Conservation (phyloP, 768 basidiomycete species). For the Tricholoma sp. region DNA sequence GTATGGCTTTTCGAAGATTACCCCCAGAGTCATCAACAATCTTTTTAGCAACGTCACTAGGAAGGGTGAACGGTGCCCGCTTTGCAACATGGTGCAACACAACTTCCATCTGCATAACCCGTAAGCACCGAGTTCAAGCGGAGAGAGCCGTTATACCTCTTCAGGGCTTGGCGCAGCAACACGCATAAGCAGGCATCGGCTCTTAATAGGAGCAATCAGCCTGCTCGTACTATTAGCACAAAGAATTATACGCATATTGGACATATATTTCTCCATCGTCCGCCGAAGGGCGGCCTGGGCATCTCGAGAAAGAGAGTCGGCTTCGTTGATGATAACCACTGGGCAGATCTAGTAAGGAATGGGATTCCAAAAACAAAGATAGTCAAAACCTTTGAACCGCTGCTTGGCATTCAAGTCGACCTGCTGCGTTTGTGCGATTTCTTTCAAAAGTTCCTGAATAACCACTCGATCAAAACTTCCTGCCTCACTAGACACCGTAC, state of each 20-base stretch:
- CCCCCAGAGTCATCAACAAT: constrained; percentile 81
- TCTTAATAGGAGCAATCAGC: constrained; percentile 95
- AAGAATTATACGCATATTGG: constrained; percentile 92
- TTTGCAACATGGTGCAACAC: constrained; percentile 79
- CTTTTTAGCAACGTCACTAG: constrained; percentile 64
- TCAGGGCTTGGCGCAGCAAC: constrained; percentile 80
- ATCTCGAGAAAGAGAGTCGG: constrained; percentile 90
- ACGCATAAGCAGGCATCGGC: constrained; percentile 88
- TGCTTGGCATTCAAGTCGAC: constrained; percentile 95
- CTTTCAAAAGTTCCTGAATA: constrained; percentile 95
- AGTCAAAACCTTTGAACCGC: constrained; percentile 80
- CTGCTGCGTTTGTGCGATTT: constrained; percentile 98
- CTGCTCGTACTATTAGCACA: constrained; percentile 94
- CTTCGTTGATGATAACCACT: constrained; percentile 99
- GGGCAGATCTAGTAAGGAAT: constrained; percentile 1
- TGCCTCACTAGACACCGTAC: constrained; percentile 62
- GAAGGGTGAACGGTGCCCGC: constrained; percentile 77
- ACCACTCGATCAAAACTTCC: constrained; percentile 94
- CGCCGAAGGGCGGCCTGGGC: constrained; percentile 95
- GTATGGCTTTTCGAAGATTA: constrained; percentile 90
- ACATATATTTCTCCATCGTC: constrained; percentile 99
- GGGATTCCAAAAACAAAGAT: background rate
- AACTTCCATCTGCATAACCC: constrained; percentile 56
- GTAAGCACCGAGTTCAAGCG: background rate
- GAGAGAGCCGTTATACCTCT: constrained; percentile 47